Base-by-base conservation (phyloP, 2,329 filamentous ascomycete genomes). In the Pyrenophora teres region DNA sequence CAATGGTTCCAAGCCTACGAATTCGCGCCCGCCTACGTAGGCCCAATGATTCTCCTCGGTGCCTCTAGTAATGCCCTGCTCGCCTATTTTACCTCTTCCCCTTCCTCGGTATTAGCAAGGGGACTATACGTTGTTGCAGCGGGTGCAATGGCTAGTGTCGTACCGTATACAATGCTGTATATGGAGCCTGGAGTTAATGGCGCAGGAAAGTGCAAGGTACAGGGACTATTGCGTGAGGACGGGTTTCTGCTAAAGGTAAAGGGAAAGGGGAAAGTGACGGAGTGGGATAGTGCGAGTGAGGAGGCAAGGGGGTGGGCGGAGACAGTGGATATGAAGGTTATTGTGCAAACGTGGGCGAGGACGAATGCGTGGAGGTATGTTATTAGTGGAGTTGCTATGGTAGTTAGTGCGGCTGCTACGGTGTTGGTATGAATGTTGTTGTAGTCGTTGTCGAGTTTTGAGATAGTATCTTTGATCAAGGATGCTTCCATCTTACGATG, bases 1-100 rank as follows among this genome's bases (percentile, higher is more conserved):
- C 72, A 75, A 59, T 76, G 73, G 72, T 59, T 74, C 4, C 66
- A 73, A 50, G 72, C 72, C 27, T 75, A 76, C 52, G 68, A 70
- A 51, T 68, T 70, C 40, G 70, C 70, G 8, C 64, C 71, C 5
- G 44, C 57, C 16, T 74, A 73, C 60, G 71, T 75, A 7, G 72
- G 70, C 2, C 70, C 73, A 2, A 63, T 76, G 15, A 64, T 76
- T 23, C 43, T 70, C 31, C 62, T 70, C 6, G 67, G 70, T 15
- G 67, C 71, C 4, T 36, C 69, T 2, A 60, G 62, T n/a, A 75
- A 75, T 45, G 45, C 60, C 1, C 50, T 62, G 16, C 64, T 76
- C 13, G 70, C 63, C 2, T 67, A 62, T 47, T 31, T 51, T 2
- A 40, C 35, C 10, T 16, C 15, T 15, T n/a, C 12, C 8, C 39